Base-by-base conservation (phyloP, 2,329 filamentous ascomycete species). In the Aspergillus fumigatus region DNA sequence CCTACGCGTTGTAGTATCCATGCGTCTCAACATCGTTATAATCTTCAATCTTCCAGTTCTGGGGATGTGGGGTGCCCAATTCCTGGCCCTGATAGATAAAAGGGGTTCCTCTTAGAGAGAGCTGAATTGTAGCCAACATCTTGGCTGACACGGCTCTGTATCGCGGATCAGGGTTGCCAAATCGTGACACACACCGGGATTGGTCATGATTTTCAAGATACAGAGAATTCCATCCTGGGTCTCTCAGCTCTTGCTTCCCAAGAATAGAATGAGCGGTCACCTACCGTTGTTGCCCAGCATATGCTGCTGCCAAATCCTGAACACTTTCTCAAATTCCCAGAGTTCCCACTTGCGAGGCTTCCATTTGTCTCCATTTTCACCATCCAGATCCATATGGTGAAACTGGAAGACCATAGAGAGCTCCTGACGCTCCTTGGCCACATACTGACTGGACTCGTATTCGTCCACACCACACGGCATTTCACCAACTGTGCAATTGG, bases 171-270 rank as follows among this genome's bases (percentile, higher is more conserved):
- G 80, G 78, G 14, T 75, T 76, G 0, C 74, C 76, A 57, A 79
- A 82, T 3, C 82, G 77, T 2, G 80, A 81, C 6, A 86, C 72
- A 5, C 79, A 80, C 1, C 84, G 76, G 5, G 79, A 77, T 57
- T 84, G 79, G 65, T 87, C 84, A 67, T 87, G 84, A 65, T 87
- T 87, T 67, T 87, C 84, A 55, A 81, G 75, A 65, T 85, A 88
- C 0, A 80, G 75, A 0, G 83, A 84, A 0, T 80, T 82, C 82
- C 82, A 84, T 4, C 76, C 70, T 56, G 65, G 58, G 11, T 60
- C 79, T 54, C 14, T 25, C 23, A 43, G 23, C 25, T 25, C 10
- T 14, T 52, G n/a, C 25, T 27, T 21, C 17, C 9, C 23, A 23
- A 45, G 17, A 6, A 29, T 3, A 17, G 8, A 7, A 25, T 47